phyloP scores from a whole-genome alignment of 768 basidiomycete genomes.

The Ramaria sp. region DNA sequence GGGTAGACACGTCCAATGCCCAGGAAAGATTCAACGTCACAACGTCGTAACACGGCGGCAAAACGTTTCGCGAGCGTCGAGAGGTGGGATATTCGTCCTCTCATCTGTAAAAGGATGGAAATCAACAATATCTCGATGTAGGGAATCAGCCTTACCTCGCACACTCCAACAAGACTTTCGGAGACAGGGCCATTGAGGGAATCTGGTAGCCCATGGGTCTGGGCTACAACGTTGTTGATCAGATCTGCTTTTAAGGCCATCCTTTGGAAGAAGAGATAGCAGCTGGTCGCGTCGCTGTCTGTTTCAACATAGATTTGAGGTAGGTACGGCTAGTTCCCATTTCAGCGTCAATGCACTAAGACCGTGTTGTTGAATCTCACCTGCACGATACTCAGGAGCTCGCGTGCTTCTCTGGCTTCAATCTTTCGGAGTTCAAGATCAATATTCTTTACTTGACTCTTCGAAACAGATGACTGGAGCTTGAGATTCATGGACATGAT shows the following conservation, averaged over 20 bases:
- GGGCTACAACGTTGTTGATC: constrained; percentile 72
- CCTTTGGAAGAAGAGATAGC: constrained; percentile 89
- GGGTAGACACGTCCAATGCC: constrained; percentile 72
- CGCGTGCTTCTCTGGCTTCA: constrained; percentile 73
- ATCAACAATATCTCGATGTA: neutral
- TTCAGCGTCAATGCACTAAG: neutral
- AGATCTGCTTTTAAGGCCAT: constrained; percentile 80
- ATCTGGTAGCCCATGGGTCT: constrained; percentile 76
- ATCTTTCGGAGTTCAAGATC: constrained; percentile 82
- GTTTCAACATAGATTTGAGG: constrained; percentile 84
- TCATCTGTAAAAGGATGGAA: constrained; percentile 42
- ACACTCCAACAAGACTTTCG: constrained; percentile 85
- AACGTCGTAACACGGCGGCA: constrained; percentile 68
- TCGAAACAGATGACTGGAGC: constrained; percentile 81
- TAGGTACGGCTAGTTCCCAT: constrained; percentile 61
- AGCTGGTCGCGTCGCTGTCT: constrained; percentile 80
- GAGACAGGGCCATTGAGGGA: constrained; percentile 74
- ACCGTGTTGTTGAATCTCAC: constrained; percentile 26
- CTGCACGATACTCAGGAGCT: constrained; percentile 76
- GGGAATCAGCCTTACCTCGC: constrained; percentile 53
- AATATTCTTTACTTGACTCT: constrained; percentile 82
- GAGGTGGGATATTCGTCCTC: constrained; percentile 70
- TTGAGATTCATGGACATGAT: constrained; percentile 94
- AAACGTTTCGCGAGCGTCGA: constrained; percentile 85
- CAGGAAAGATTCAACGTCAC: constrained; percentile 79